Evolutionary conservation across 139 green algal genomes (phyloP), one percentile per base, ranked within the genome.

Genomic region (Nannochloris sp.): DNA sequence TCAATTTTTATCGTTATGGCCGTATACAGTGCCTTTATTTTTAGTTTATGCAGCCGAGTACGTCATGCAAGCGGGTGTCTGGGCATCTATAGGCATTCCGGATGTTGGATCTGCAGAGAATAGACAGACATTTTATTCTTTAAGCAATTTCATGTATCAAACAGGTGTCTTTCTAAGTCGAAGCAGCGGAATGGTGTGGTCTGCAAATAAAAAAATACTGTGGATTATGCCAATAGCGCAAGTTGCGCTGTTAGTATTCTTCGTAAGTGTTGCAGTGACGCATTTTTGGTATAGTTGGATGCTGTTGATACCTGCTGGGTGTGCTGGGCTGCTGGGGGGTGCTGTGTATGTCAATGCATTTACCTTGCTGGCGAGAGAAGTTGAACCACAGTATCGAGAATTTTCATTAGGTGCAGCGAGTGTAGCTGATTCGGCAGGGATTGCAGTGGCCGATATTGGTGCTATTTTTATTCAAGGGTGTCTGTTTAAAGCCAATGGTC

Each of bases 261-360:
- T 89, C 60, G 48, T 54, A 5, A 6, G 46, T 0, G 63, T 75
- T 10, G 81, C 81, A 0, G 39, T 78, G 2, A 35, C 25, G 10
- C 67, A 84, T 34, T 66, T 60, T 13, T 72, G 55, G 68, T 85
- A 85, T 67, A 77, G 61, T 64, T 84, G 61, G 61, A 27, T 55
- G 9, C 67, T 89, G 13, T 66, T 87, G 29, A 3, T 68, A 12
- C 59, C 64, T 35, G 85, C 77, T 62, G 70, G 87, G 12, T 55
- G 46, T 23, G 48, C 75, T 54, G 83, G 83, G 2, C 54, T 89
- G 53, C 31, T 89, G 45, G 83, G 83, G 0, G 83, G 83, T 5
- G 76, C 70, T 9, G 76, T 85, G 37, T 89, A 89, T 68, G 83
- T 89, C 10, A 82, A 85, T 38, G 74, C 70, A 13, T 89, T 89